These are phyloP conservation scores for Trichosporon asahii DNA, from an alignment of 1,284 basidiomycete species.

Conservation along the genomic window DNA sequence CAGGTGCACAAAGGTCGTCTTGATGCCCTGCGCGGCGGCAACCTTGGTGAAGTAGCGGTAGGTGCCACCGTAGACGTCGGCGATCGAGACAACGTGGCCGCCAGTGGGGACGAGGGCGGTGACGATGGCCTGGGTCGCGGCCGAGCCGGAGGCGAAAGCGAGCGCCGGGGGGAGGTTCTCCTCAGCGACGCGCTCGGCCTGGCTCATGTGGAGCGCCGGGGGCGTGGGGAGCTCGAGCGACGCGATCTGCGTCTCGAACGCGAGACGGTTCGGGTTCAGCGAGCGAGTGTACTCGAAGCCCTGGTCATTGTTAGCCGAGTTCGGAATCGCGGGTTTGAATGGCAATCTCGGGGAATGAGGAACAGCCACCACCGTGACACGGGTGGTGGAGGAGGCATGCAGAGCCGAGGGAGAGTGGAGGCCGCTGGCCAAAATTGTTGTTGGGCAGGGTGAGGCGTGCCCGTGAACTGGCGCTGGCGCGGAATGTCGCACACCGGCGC, in stretches of 20 bases:
- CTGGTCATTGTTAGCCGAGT: constrained; percentile 39
- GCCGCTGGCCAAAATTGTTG: not conserved
- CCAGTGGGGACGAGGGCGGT: constrained; percentile 48
- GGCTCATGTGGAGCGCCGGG: constrained; percentile 12
- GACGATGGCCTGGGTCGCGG: constrained; percentile 74
- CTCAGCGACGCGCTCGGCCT: constrained; percentile 15
- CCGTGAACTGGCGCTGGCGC: not conserved
- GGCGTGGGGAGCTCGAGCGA: constrained; percentile 59
- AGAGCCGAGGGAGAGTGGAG: not conserved
- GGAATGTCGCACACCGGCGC: not conserved
- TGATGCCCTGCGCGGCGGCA: constrained; percentile 64
- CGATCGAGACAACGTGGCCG: constrained; percentile 80
- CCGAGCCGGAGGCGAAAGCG: constrained; percentile 80
- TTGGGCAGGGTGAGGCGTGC: not conserved
- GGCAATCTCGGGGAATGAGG: constrained; percentile 5
- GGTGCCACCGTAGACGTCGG: constrained; percentile 91
- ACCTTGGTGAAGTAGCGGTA: constrained; percentile 78
- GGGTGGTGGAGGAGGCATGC: no score
- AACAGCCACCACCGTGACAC: not conserved
- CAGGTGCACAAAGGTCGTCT: constrained; percentile 81
- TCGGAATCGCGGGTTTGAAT: not conserved
- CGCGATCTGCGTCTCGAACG: constrained; percentile 67
- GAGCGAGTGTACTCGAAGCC: constrained; percentile 89
- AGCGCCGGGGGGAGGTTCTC: constrained; percentile 52
- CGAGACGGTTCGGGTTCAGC: constrained; percentile 81